Conservation (phyloP, 176 grass and related monocot genomes). For the Bromus sterilis region DNA sequence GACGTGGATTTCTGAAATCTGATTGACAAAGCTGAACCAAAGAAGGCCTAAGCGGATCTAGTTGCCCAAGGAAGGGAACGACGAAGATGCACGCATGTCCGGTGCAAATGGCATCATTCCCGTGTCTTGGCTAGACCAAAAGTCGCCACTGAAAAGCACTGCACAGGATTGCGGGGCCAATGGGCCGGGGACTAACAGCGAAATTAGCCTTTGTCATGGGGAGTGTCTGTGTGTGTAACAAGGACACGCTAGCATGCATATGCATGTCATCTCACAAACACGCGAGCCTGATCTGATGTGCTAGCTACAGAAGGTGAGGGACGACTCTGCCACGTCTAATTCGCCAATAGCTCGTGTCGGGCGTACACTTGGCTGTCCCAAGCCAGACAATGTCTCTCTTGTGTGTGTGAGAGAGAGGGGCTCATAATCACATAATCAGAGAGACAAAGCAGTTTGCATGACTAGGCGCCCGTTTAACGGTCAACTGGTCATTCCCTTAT, state of each 20-base stretch:
- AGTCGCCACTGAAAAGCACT: slow-evolving; percentile 24
- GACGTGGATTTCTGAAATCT: no score
- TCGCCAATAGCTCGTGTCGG: neutral
- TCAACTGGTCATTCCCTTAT: no score
- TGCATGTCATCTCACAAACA: neutral
- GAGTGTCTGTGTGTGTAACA: neutral
- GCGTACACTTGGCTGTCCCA: neutral
- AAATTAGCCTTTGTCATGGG: neutral
- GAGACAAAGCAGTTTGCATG: neutral
- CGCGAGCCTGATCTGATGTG: neutral
- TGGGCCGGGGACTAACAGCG: neutral
- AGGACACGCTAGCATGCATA: neutral
- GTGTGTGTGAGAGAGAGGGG: neutral
- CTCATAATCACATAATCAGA: neutral
- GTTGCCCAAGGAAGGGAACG: neutral
- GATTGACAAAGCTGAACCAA: no score
- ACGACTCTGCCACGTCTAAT: neutral
- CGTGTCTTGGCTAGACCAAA: slow-evolving; percentile 35
- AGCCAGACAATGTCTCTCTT: neutral
- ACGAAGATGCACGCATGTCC: neutral
- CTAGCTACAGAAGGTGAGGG: neutral
- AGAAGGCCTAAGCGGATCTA: no score
- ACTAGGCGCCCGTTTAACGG: no score
- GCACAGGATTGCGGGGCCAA: neutral
- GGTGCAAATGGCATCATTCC: slow-evolving; percentile 27